Evolutionary conservation across 768 basidiomycete genomes (phyloP), one percentile per base, ranked within the genome.

Genomic region (Saitozyma sp.): DNA sequence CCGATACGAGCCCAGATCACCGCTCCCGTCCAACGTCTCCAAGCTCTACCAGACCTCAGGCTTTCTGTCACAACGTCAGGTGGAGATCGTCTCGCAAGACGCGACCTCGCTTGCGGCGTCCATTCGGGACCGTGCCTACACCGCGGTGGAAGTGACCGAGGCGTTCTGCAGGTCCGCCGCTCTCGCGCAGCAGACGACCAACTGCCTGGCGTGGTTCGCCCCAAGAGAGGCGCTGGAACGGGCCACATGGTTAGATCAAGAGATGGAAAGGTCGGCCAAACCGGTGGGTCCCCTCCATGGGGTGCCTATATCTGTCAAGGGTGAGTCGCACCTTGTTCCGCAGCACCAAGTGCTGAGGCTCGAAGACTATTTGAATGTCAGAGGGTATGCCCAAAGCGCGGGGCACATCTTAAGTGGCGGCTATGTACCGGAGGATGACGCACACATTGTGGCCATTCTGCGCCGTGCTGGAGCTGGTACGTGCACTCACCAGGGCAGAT

Each of bases 141-240:
- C 66, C 1, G 46, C 68, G 9, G 52, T 63, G 2, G 53, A 62
- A 19, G 69, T 69, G 13, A 59, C 61, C n/a, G 50, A 19, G 16
- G 69, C 69, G 9, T 74, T 69, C 49, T 19, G 54, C n/a, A 63
- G 60, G 41, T 43, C 64, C 0, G 75, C 75, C 6, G 51, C 50
- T 3, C 54, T 66, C 5, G 73, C 67, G 1, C 75, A 77, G 41
- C 64, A 71, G 37, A 29, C 46, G 29, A 75, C 74, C 19, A 80
- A 80, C 55, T 76, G 78, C 59, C 56, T 78, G 39, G 67, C 70
- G 10, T 63, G 58, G 16, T 61, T 62, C 43, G 66, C 55, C 46
- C 10, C 46, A 4, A 43, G 59, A 9, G 62, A 61, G 19, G 66
- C 58, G 4, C 51, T 59, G 7, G 62, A 49, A 4, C 45, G 66